These are phyloP conservation scores for Populus tomentosa DNA, from an alignment of 441 rosid genomes.

Conservation along the genomic window DNA sequence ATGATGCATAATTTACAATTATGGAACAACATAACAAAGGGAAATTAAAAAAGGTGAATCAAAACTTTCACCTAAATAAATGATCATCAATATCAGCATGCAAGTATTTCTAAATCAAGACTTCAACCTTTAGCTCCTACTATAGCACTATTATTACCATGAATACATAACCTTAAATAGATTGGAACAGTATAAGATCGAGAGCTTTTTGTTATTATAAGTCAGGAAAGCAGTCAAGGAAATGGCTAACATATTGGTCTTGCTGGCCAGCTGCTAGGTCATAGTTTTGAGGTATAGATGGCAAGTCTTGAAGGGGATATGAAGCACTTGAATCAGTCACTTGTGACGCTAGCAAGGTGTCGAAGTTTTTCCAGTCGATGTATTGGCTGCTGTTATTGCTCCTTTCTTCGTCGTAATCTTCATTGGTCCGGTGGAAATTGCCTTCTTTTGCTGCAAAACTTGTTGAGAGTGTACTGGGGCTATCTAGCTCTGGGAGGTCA, in stretches of 20 bases:
- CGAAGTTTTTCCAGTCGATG: slow-evolving; percentile 69
- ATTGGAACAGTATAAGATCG: background rate
- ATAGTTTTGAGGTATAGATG: slow-evolving; percentile 30
- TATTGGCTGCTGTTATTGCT: slow-evolving; percentile 29
- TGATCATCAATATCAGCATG: background rate
- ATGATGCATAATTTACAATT: slow-evolving; percentile 20
- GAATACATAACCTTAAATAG: background rate
- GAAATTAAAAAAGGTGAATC: slow-evolving; percentile 14
- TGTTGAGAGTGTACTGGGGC: slow-evolving; percentile 53
- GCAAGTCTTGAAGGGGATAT: slow-evolving; percentile 23
- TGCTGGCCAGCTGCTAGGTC: slow-evolving; percentile 17
- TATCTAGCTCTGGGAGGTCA: slow-evolving; percentile 67
- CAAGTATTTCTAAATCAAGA: background rate
- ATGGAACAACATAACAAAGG: background rate
- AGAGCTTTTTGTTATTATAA: slow-evolving; percentile 21
- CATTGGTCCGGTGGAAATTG: slow-evolving; percentile 4
- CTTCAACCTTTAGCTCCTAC: background rate
- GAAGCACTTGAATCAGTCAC: slow-evolving; percentile 20
- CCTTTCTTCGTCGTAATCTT: slow-evolving; percentile 42
- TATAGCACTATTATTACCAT: background rate
- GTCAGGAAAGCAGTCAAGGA: slow-evolving; percentile 62
- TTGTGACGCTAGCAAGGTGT: slow-evolving; percentile 46
- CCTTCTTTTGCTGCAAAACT: slow-evolving; percentile 39
- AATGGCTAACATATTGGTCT: slow-evolving; percentile 24
- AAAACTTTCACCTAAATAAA: slow-evolving; percentile 15